phyloP scores from a whole-genome alignment of 164 flowering plant species.

The Euptelea pleiosperma region DNA sequence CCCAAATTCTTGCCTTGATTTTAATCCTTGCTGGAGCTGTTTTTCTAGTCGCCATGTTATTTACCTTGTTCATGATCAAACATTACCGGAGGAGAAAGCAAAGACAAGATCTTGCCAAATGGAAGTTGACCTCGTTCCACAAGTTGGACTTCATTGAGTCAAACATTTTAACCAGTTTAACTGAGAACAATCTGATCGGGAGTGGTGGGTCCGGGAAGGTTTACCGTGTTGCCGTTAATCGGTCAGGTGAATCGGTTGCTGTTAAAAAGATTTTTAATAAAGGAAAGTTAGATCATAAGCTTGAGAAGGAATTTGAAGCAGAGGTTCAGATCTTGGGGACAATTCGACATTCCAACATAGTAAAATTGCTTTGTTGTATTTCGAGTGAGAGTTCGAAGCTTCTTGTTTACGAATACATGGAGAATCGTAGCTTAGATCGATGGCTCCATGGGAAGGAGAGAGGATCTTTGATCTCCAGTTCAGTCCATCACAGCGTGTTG shows the following conservation, averaged over 20 bases:
- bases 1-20: constrained; percentile 29
- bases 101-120: constrained; percentile 22
- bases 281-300: constrained; percentile 29
- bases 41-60: constrained; percentile 12
- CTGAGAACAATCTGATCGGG: constrained; percentile 53
- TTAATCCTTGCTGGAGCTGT: constrained; percentile 19
- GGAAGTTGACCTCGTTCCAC: constrained; percentile 69
- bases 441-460: constrained; percentile 58
- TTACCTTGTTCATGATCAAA: constrained; percentile 24
- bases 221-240: constrained; percentile 31
- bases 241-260: constrained; percentile 43
- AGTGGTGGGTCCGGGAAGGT: constrained; percentile 78
- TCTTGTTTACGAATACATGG: constrained; percentile 82
- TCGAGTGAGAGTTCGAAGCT: constrained; percentile 59
- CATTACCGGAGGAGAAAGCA: constrained; percentile 31
- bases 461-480: constrained; percentile 4
- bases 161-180: constrained; percentile 40
- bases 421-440: constrained; percentile 56
- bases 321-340: constrained; percentile 61
- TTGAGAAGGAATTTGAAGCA: constrained; percentile 53
- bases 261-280: constrained; percentile 62
- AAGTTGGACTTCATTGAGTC: constrained; percentile 49
- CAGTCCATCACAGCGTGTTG: constrained; percentile 20
- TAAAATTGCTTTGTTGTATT: constrained; percentile 67
- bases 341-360: constrained; percentile 64